phyloP scores from a whole-genome alignment of 225 moss, liverwort and hornwort genomes.

The Bryum argenteum region DNA sequence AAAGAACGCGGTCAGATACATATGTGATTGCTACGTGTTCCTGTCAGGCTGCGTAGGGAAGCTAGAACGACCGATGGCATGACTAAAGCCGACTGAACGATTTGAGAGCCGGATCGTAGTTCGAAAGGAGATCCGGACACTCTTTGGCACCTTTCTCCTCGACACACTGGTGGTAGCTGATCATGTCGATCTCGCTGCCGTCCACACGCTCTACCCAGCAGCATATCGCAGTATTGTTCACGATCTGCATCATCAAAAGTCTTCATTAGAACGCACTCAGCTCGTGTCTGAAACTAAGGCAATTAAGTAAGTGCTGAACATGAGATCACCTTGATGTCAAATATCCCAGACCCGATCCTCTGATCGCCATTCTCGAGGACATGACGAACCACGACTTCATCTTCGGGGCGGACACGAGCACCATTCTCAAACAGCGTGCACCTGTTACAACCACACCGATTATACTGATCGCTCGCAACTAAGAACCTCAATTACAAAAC shows the following conservation, averaged over 20 bases:
- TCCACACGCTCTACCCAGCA: conserved; percentile 55
- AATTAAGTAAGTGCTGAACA: no score
- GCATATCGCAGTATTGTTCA: background rate
- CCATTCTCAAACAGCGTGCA: conserved; percentile 21
- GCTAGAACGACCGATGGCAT: no score
- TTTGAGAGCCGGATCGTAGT: background rate
- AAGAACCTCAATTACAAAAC: no score
- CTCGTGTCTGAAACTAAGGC: no score
- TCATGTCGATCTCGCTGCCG: conserved; percentile 52
- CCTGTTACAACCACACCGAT: background rate
- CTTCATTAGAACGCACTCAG: no score
- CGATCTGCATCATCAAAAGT: conserved; percentile 19
- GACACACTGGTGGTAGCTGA: conserved; percentile 73
- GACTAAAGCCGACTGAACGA: no score
- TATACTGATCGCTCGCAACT: no score
- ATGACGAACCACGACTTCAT: conserved; percentile 27
- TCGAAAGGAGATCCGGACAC: conserved; percentile 10
- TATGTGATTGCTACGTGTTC: no score
- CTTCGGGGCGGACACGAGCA: conserved; percentile 16
- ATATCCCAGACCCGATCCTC: conserved; percentile 58
- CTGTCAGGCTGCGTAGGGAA: conserved; percentile 34
- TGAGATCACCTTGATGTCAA: conserved; percentile 52
- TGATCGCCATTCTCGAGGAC: conserved; percentile 52
- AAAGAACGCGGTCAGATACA: background rate
- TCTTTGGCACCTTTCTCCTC: conserved; percentile 42